Percentiles rank a stretch among this genome's conserved stretches.
phyloP scores from a whole-genome alignment of 805 yeast genomes.

The Barnettozyma pratensis region DNA sequence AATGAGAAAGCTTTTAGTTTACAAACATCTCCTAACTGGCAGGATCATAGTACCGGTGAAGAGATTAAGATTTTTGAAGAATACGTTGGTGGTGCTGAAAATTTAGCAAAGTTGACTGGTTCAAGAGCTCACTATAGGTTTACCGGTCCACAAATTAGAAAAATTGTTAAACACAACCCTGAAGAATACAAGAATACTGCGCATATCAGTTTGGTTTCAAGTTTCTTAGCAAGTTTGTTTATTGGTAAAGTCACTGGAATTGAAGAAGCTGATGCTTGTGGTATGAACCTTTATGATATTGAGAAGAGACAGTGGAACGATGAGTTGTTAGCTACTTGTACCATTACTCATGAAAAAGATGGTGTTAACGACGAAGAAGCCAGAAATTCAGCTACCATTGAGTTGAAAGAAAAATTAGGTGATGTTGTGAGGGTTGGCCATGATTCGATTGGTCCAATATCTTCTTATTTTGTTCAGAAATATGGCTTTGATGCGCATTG shows the following conservation, averaged over 20 bases:
- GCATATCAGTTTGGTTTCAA: constrained; percentile 70
- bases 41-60: constrained; percentile 78
- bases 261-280: constrained; percentile 88
- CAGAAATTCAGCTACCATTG: constrained; percentile 18
- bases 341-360: constrained; percentile 27
- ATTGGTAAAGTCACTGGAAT: constrained; percentile 57
- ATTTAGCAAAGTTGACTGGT: constrained; percentile 68
- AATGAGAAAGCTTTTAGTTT: constrained; percentile 51
- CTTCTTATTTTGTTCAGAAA: constrained; percentile 54
- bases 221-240: constrained; percentile 68
- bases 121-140: constrained; percentile 86
- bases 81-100: constrained; percentile 52
- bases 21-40: constrained; percentile 84
- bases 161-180: constrained; percentile 49
- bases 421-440: constrained; percentile 43
- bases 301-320: constrained; percentile 49
- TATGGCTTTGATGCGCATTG: constrained; percentile 62
- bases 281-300: constrained; percentile 85
- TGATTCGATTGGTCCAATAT: constrained; percentile 44
- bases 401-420: constrained; percentile 50
- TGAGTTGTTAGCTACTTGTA: constrained; percentile 42
- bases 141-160: constrained; percentile 88
- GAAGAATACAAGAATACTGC: constrained; percentile 49
- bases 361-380: constrained; percentile 12
- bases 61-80: constrained; percentile 62